Percentiles rank a stretch among this genome's conserved stretches.
phyloP scores from a whole-genome alignment of 495 filamentous ascomycete genomes.

The Hypomontagnella monticulosa region DNA sequence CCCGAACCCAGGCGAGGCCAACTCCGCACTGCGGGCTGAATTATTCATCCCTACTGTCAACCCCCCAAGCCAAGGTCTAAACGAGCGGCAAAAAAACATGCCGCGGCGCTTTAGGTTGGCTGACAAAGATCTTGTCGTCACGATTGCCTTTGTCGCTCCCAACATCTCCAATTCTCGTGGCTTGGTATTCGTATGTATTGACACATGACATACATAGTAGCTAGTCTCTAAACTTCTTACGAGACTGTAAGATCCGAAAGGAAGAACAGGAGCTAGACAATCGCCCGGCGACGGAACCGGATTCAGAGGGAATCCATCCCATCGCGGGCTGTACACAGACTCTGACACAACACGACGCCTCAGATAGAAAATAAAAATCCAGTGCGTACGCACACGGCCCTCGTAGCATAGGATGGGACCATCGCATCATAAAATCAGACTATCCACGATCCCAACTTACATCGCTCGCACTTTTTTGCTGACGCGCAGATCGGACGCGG shows the following conservation, averaged over 20 bases:
- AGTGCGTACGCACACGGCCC: background rate
- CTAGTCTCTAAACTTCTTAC: background rate
- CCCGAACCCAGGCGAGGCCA: conserved; percentile 26
- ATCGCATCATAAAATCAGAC: conserved; percentile 2
- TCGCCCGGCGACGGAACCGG: background rate
- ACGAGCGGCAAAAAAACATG: conserved; percentile 22
- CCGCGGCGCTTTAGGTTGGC: conserved; percentile 15
- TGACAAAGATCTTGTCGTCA: conserved; percentile 8
- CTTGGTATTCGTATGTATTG: conserved; percentile 23
- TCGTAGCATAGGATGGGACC: background rate
- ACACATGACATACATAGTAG: conserved; percentile 6
- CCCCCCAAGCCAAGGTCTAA: conserved; percentile 14
- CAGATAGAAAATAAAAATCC: background rate
- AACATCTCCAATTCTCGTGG: conserved; percentile 12
- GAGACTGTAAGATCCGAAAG: conserved; percentile 1
- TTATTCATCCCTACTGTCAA: conserved; percentile 4
- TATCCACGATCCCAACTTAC: conserved; percentile 30
- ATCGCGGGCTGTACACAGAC: conserved; percentile 15
- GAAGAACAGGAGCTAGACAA: background rate
- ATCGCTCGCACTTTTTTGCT: conserved; percentile 23
- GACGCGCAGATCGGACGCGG: conserved; percentile 41
- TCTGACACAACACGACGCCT: background rate
- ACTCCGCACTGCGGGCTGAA: conserved; percentile 38
- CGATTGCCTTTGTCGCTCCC: conserved; percentile 10
- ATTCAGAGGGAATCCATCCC: conserved; percentile 21